phyloP scores from a whole-genome alignment of 225 moss, liverwort and hornwort species.

The Pseudisothecium myosuroides region DNA sequence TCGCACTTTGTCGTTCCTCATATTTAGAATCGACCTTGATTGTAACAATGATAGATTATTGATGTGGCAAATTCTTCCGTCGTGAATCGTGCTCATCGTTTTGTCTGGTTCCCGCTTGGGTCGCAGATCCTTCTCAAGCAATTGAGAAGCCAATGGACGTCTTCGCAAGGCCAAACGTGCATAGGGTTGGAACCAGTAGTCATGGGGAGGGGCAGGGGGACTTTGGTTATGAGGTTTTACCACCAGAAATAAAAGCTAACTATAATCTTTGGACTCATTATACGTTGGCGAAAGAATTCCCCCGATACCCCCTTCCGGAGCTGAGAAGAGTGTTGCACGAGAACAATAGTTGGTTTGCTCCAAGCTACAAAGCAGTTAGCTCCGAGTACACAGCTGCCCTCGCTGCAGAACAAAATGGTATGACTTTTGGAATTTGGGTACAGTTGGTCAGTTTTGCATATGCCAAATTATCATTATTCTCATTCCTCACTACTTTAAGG shows the following conservation, averaged over 20 bases:
- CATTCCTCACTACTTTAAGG: neutral
- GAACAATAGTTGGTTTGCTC: conserved; percentile 5
- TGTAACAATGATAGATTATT: neutral
- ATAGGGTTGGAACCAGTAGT: neutral
- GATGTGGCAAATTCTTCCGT: neutral
- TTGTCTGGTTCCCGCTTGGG: neutral
- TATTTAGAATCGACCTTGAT: neutral
- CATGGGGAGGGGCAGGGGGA: conserved; percentile 3
- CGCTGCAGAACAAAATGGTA: conserved; percentile 17
- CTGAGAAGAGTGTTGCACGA: conserved; percentile 7
- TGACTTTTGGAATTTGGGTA: neutral
- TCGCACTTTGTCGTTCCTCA: neutral
- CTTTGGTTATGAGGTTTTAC: neutral
- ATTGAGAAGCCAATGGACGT: neutral
- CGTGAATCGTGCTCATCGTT: neutral
- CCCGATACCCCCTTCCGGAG: conserved; percentile 14
- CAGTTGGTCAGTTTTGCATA: neutral
- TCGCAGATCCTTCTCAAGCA: conserved; percentile 1
- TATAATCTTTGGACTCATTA: conserved; percentile 10
- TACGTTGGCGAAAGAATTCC: conserved; percentile 10
- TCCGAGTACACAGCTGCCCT: conserved; percentile 15
- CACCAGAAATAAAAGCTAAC: conserved; percentile 9
- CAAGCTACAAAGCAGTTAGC: conserved; percentile 12
- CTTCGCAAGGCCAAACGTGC: neutral
- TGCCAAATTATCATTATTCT: neutral